A percentile compares a stretch with the other conserved stretches of the same genome.
These are phyloP conservation scores for Camelina laxa DNA, from an alignment of 345 rosid genomes.

Conservation along the genomic window DNA sequence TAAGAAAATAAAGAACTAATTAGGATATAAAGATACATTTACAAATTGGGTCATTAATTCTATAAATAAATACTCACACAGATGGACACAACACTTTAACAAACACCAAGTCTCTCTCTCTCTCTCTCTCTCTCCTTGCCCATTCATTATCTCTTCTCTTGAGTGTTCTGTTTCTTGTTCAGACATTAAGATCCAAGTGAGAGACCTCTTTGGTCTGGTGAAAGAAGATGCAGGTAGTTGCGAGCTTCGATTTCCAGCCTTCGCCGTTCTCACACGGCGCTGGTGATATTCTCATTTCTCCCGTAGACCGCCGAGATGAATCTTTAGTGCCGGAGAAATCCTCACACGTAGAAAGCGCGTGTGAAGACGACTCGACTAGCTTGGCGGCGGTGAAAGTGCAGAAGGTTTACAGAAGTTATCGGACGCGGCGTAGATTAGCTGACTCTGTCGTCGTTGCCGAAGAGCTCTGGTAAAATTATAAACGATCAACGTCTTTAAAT, in stretches of 20 bases:
- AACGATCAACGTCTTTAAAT: too few species aligned
- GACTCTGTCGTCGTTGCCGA: slow-evolving; percentile 92
- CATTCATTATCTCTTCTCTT: not conserved
- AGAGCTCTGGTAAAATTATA: slow-evolving; percentile 65
- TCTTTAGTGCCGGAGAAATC: slow-evolving; percentile 9
- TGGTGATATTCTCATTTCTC: slow-evolving; percentile 41
- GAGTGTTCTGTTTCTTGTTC: slow-evolving; percentile 7
- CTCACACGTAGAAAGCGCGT: slow-evolving; percentile 15
- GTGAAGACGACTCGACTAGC: slow-evolving; percentile 23
- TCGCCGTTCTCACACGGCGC: slow-evolving; percentile 45
- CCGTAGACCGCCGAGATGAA: slow-evolving; percentile 18
- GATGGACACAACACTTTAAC: slow-evolving; percentile 13
- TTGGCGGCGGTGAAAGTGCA: slow-evolving; percentile 75
- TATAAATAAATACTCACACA: slow-evolving; percentile 21
- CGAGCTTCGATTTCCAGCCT: slow-evolving; percentile 49
- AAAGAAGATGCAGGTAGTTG: slow-evolving; percentile 53
- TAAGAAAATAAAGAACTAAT: not conserved
- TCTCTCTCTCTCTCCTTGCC: too few species aligned
- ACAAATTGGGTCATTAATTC: not conserved
- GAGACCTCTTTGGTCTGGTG: not conserved
- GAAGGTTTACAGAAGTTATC: slow-evolving; percentile 87
- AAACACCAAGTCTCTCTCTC: slow-evolving; percentile 8
- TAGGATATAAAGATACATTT: not conserved
- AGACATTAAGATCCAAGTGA: slow-evolving; percentile 6
- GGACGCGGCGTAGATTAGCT: slow-evolving; percentile 87